A percentile compares a stretch with the other conserved stretches of the same genome.
Evolutionary conservation across 805 yeast species (phyloP).

Genomic region (Pichia cephalocereana): DNA sequence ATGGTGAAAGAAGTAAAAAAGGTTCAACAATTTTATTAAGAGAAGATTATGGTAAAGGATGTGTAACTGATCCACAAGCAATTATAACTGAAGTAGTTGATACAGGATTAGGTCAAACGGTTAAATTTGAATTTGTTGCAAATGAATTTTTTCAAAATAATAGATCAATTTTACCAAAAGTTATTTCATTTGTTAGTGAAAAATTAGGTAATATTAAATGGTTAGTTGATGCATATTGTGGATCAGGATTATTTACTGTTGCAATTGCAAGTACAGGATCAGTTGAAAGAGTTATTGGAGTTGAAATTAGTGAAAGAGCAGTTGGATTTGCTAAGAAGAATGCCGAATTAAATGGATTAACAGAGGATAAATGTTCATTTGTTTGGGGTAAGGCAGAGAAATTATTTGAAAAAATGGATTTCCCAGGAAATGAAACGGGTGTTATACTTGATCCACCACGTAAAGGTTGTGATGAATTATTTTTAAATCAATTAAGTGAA

Average conservation of each 20-base stretch:
- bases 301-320: slow-evolving; percentile 86
- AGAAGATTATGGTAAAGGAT: slow-evolving; percentile 65
- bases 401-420: slow-evolving; percentile 69
- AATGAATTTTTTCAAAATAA: slow-evolving; percentile 97
- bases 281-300: slow-evolving; percentile 88
- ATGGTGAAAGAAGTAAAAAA: slow-evolving; percentile 31
- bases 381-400: slow-evolving; percentile 89
- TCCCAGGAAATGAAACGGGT: slow-evolving; percentile 70
- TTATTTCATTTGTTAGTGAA: slow-evolving; percentile 70
- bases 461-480: slow-evolving; percentile 89
- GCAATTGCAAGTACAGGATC: slow-evolving; percentile 52
- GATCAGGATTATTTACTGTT: slow-evolving; percentile 87
- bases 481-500: slow-evolving; percentile 74
- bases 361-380: slow-evolving; percentile 58
- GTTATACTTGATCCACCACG: slow-evolving; percentile 96
- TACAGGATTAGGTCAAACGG: slow-evolving; percentile 32
- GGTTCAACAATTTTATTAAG: slow-evolving; percentile 85
- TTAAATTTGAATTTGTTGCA: slow-evolving; percentile 78
- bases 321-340: slow-evolving; percentile 80
- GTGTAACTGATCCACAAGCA: slow-evolving; percentile 71
- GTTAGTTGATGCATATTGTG: slow-evolving; percentile 92
- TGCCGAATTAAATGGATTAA: slow-evolving; percentile 63
- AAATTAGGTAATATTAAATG: slow-evolving; percentile 48
- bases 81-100: slow-evolving; percentile 69
- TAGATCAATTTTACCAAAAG: slow-evolving; percentile 78